Percentiles rank a stretch among this genome's conserved stretches.
Conservation (phyloP, 768 basidiomycete species). For the Naganishia randhawae region DNA sequence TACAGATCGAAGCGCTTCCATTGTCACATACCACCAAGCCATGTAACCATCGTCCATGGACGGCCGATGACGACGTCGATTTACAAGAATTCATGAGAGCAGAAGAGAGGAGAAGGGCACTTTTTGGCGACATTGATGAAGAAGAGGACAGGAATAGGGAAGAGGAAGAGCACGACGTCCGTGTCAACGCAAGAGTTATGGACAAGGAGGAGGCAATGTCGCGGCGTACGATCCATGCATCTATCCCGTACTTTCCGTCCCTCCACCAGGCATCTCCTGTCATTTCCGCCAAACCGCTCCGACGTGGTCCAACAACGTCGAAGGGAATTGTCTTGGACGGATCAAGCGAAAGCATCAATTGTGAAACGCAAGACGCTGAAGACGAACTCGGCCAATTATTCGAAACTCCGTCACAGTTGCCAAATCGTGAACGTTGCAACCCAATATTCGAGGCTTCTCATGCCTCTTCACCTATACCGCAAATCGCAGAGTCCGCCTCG, state of each 20-base stretch:
- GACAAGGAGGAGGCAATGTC: slow-evolving; percentile 21
- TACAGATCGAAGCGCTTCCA: slow-evolving; percentile 17
- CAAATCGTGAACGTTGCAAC: neutral
- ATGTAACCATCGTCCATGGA: slow-evolving; percentile 11
- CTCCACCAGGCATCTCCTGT: neutral
- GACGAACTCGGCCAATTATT: slow-evolving; percentile 3
- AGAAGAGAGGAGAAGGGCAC: slow-evolving; percentile 19
- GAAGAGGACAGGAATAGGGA: neutral
- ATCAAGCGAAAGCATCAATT: neutral
- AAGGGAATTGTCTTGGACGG: neutral
- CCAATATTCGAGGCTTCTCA: neutral
- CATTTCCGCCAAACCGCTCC: neutral
- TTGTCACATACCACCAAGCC: neutral
- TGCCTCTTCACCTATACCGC: neutral
- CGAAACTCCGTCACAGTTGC: neutral
- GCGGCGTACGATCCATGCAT: slow-evolving; percentile 11
- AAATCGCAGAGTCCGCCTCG: neutral
- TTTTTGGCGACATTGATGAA: slow-evolving; percentile 5
- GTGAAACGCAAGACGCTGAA: neutral
- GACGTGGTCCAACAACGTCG: neutral
- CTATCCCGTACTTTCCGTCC: neutral
- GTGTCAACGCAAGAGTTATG: slow-evolving; percentile 6
- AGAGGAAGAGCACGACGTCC: neutral
- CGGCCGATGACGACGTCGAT: slow-evolving; percentile 19
- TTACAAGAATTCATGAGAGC: slow-evolving; percentile 7